Base-by-base conservation (phyloP, 768 basidiomycete species). In the Atractiella rhizophila region DNA sequence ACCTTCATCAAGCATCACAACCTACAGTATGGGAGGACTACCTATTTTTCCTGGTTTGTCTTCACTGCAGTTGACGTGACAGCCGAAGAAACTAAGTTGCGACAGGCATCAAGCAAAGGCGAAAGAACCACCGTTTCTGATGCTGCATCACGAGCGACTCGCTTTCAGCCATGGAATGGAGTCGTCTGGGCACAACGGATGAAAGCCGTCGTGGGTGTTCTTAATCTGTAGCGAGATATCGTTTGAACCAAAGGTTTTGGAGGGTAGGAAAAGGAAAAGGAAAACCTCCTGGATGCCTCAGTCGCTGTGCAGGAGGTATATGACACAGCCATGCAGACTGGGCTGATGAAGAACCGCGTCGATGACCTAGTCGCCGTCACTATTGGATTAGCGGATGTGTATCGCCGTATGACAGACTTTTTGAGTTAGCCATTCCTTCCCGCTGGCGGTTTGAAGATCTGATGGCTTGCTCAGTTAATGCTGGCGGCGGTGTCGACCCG, bases 281-380 rank as follows among this genome's bases (percentile, higher is more conserved):
- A 46, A 20, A 44, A 45, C 31, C 28, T 28, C 21, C n/a, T 5
- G 1, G 28, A 37, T 19, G 29, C 23, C 1, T 16, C 42, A 15
- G 40, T 39, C 0, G 48, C 9, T 3, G 27, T 50, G 35, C 43
- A 47, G 26, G 38, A 20, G 13, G 16, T 48, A n/a, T 48, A 45
- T 24, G 35, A 40, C 23, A 28, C 38, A 5, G 51, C 48, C 3
- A n/a, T 48, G 11, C 27, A 32, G 2, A 44, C 46, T 0, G 30
- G 42, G 8, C 13, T 37, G 19, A 41, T 52, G 15, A 36, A 66
- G 37, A 57, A 59, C 34, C 69, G 76, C 40, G 60, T 68, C 4
- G 76, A 79, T 33, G 68, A 77, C 48, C 62, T 76, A 15, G 59
- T 76, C 3, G 66, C 71, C 1, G 46, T 78, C 1, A 61, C 71